phyloP scores from a whole-genome alignment of 169 alveolate species.

The Plasmodium falciparum region DNA sequence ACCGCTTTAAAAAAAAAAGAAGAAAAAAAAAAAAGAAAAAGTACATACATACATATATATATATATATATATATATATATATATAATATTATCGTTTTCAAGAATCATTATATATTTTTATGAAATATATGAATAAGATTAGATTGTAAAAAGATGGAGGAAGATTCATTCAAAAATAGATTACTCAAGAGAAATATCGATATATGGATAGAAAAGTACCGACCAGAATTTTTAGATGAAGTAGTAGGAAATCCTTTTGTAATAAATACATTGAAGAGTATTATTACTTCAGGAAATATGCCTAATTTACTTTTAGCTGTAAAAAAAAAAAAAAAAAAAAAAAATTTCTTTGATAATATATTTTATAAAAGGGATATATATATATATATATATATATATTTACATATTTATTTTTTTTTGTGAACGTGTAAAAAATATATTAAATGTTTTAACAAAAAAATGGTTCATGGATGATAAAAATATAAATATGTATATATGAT shows the following conservation, averaged over 20 bases:
- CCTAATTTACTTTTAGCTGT: conserved; percentile 97
- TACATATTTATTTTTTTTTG: background rate
- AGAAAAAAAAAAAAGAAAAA: no score
- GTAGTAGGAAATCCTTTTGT: conserved; percentile 97
- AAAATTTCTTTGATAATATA: no score
- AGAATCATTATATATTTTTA: no score
- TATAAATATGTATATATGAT: background rate
- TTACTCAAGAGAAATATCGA: conserved; percentile 80
- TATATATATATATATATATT: background rate
- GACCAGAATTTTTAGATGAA: conserved; percentile 96
- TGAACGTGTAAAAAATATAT: no score
- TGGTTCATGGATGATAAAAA: background rate
- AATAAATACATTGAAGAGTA: conserved; percentile 92
- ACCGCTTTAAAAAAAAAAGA: no score
- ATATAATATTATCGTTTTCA: no score
- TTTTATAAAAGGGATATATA: conserved; percentile 12
- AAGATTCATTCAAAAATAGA: conserved; percentile 71
- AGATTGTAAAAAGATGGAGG: conserved; percentile 24
- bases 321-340: background rate
- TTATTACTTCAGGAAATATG: conserved; percentile 96
- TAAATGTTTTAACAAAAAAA: no score
- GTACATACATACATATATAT: no score
- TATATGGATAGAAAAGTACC: conserved; percentile 97
- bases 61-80: no score
- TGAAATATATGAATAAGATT: no score